A percentile compares a stretch with the other conserved stretches of the same genome.
These are phyloP conservation scores for Citropsis articulata DNA, from an alignment of 345 rosid species.

Conservation along the genomic window DNA sequence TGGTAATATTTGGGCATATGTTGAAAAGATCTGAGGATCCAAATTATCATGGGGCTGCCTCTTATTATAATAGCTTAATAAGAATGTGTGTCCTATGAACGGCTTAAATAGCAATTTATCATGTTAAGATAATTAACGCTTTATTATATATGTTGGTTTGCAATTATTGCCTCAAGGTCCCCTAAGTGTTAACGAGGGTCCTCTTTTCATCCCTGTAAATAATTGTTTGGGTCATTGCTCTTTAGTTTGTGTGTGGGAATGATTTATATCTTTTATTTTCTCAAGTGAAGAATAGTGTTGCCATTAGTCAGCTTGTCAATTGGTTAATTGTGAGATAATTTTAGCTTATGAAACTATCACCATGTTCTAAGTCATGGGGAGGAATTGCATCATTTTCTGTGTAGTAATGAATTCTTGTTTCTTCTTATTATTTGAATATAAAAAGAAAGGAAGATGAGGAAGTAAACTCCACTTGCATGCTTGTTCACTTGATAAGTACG, in stretches of 20 bases:
- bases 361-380: no score
- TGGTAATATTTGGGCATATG: neutral
- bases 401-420: no score
- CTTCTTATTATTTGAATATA: no score
- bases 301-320: no score
- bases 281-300: no score
- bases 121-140: neutral
- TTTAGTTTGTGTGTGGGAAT: no score
- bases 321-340: no score
- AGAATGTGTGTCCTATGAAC: neutral
- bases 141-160: no score
- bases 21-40: neutral
- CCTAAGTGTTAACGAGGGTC: neutral
- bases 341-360: no score
- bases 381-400: no score
- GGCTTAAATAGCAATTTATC: neutral
- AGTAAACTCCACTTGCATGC: neutral
- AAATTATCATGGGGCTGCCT: neutral
- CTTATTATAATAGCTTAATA: neutral
- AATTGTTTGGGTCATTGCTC: neutral
- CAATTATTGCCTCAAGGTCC: neutral
- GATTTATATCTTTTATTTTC: no score
- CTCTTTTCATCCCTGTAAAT: neutral
- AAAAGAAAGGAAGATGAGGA: neutral
- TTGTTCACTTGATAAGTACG: conserved; percentile 1